Evolutionary conservation across 768 basidiomycete genomes (phyloP).

Genomic region (Agaricus blazei): DNA sequence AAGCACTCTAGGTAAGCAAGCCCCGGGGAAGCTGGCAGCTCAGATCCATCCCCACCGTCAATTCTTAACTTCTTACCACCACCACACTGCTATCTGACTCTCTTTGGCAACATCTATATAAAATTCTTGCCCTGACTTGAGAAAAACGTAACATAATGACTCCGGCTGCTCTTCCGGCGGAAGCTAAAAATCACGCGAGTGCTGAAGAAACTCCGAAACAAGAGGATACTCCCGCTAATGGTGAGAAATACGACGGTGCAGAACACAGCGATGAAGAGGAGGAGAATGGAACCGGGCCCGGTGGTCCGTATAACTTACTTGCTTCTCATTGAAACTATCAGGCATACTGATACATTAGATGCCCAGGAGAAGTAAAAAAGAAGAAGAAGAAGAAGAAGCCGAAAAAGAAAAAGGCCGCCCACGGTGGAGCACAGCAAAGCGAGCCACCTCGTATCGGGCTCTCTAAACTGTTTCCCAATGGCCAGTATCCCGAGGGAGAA

Average conservation of each 20-base stretch:
- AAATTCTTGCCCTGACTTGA: neutral
- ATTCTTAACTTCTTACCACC: neutral
- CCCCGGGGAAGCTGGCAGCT: no score
- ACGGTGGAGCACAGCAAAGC: constrained; percentile 77
- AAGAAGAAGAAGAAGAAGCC: constrained; percentile 79
- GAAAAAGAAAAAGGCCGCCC: constrained; percentile 76
- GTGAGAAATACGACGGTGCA: constrained; percentile 5
- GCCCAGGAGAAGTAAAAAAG: constrained; percentile 53
- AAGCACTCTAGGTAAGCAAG: neutral
- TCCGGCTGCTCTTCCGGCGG: neutral
- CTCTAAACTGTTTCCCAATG: constrained; percentile 82
- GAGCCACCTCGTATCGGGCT: constrained; percentile 90
- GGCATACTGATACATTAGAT: neutral
- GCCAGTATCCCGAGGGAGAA: constrained; percentile 90
- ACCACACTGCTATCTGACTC: neutral
- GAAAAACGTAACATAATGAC: neutral
- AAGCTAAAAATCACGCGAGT: neutral
- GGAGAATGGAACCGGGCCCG: constrained; percentile 18
- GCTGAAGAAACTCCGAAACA: constrained; percentile 1
- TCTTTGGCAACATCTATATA: neutral
- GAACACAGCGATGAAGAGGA: constrained; percentile 18
- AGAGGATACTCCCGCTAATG: neutral
- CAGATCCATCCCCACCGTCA: no score
- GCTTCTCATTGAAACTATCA: no score
- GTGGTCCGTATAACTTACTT: constrained; percentile 8